Evolutionary conservation across 1,284 basidiomycete genomes (phyloP).

Genomic region (Sporisorium exsertum): DNA sequence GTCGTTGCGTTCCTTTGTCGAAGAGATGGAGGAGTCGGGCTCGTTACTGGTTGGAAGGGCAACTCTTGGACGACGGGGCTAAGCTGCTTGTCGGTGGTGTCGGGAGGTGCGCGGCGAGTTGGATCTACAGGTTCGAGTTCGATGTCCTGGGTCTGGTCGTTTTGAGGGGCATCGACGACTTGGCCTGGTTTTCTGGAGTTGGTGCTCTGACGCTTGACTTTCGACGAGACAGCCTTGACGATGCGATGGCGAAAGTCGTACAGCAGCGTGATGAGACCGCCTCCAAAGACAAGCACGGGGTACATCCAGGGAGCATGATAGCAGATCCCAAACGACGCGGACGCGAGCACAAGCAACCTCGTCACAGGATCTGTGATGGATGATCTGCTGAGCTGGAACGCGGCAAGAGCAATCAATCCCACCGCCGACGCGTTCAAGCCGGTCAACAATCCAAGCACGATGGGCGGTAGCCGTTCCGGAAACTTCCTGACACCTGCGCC

Average conservation of each 20-base stretch:
- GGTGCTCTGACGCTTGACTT: background rate
- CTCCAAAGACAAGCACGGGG: constrained; percentile 68
- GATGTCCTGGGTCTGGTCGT: constrained; percentile 30
- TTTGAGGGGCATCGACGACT: background rate
- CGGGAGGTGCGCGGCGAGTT: constrained; percentile 5
- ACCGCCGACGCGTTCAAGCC: constrained; percentile 76
- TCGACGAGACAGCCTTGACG: background rate
- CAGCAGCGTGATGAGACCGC: constrained; percentile 65
- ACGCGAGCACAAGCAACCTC: constrained; percentile 72
- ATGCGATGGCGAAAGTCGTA: constrained; percentile 65
- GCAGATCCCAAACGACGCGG: constrained; percentile 73
- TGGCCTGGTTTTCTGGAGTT: background rate
- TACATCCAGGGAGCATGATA: constrained; percentile 72
- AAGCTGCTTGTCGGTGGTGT: constrained; percentile 22
- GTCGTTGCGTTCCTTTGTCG: constrained; percentile 22
- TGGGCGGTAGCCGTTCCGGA: constrained; percentile 72
- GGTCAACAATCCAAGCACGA: constrained; percentile 74
- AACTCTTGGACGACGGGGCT: constrained; percentile 15
- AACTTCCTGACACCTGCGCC: constrained; percentile 73
- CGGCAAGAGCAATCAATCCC: constrained; percentile 75
- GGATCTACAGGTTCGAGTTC: constrained; percentile 36
- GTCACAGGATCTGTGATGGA: constrained; percentile 73
- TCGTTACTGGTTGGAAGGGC: constrained; percentile 14
- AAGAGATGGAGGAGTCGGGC: constrained; percentile 8
- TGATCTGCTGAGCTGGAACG: constrained; percentile 73